Evolutionary conservation across 139 green algal species (phyloP).

Genomic region (Zygnema cylindricum): DNA sequence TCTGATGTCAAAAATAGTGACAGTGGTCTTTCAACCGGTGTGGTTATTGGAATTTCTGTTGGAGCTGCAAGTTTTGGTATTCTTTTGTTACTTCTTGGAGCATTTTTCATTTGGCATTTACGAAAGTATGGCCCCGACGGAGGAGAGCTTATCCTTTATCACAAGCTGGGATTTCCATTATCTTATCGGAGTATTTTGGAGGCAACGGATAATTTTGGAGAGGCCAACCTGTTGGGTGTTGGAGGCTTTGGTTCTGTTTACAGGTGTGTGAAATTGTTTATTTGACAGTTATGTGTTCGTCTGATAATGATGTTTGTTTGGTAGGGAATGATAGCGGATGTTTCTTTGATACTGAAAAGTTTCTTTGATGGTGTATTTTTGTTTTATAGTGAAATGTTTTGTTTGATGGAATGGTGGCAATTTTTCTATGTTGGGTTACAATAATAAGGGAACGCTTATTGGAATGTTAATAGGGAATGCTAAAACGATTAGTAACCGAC

Average conservation of each 20-base stretch:
- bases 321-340: not conserved
- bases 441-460: not conserved
- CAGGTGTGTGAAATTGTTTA: not conserved
- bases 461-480: no score
- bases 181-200: not conserved
- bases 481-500: no score
- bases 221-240: conserved; percentile 1
- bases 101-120: not conserved
- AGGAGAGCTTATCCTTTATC: conserved; percentile 1
- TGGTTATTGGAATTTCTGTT: not conserved
- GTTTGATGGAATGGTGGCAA: not conserved
- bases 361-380: not conserved
- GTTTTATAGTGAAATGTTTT: not conserved
- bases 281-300: not conserved
- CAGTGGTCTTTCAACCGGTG: not conserved
- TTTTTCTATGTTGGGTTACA: not conserved
- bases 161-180: not conserved
- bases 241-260: conserved; percentile 14
- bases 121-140: not conserved
- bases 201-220: not conserved
- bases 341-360: not conserved
- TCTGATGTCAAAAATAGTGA: not conserved
- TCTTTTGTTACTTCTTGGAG: not conserved
- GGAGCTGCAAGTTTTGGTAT: not conserved
- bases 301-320: not conserved